A percentile compares a stretch with the other conserved stretches of the same genome.
Conservation (phyloP, 805 yeast genomes). For the Candida coquimbonensis region DNA sequence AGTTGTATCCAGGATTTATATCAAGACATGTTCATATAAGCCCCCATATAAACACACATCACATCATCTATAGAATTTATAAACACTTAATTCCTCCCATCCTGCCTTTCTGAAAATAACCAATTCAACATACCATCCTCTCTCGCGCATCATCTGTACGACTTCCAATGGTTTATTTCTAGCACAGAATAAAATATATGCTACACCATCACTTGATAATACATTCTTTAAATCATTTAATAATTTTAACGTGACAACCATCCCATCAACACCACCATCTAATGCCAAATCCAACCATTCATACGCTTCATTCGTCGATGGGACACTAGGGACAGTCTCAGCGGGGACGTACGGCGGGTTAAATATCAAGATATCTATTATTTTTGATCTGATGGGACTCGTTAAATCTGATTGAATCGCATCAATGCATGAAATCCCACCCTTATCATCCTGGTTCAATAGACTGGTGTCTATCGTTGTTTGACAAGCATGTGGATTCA, state of each 20-base stretch:
- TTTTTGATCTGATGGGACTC: slow-evolving; percentile 34
- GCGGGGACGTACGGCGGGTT: slow-evolving; percentile 98
- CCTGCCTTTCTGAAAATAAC: slow-evolving; percentile 78
- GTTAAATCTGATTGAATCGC: slow-evolving; percentile 53
- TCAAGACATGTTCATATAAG: slow-evolving; percentile 41
- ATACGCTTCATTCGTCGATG: slow-evolving; percentile 40
- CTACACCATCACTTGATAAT: slow-evolving; percentile 59
- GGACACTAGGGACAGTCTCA: slow-evolving; percentile 58
- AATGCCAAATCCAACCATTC: slow-evolving; percentile 87
- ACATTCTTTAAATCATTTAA: slow-evolving; percentile 46
- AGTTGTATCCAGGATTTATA: slow-evolving; percentile 51
- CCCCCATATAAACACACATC: no score
- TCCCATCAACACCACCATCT: slow-evolving; percentile 85
- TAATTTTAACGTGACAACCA: slow-evolving; percentile 71
- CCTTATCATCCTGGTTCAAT: slow-evolving; percentile 27
- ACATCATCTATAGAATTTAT: slow-evolving; percentile 39
- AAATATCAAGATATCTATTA: slow-evolving; percentile 71
- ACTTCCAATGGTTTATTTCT: slow-evolving; percentile 74
- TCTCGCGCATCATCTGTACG: slow-evolving; percentile 35
- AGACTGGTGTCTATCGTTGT: slow-evolving; percentile 40
- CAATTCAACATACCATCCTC: slow-evolving; percentile 48
- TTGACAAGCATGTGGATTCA: slow-evolving; percentile 71
- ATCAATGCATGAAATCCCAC: slow-evolving; percentile 28
- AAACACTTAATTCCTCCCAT: slow-evolving; percentile 85
- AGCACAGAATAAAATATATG: slow-evolving; percentile 88